Conservation (phyloP, 306 rosid genomes). For the Medicago lupulina region DNA sequence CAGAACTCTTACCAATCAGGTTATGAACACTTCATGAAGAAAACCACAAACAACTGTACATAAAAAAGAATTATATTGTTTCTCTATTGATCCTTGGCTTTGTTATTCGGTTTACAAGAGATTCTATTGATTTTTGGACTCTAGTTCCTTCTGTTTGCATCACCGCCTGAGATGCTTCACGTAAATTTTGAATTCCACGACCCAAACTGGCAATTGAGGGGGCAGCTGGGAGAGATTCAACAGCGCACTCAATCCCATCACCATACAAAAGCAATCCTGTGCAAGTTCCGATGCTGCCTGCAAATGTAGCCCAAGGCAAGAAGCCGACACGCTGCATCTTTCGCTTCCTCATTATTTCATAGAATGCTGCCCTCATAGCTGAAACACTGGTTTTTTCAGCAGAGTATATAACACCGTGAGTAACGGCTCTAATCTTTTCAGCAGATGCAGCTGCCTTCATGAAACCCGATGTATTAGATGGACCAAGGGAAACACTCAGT, state of each 20-base stretch:
- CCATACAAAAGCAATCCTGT: slow-evolving; percentile 65
- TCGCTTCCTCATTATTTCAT: slow-evolving; percentile 82
- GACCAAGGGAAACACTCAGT: slow-evolving; percentile 53
- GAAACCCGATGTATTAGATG: slow-evolving; percentile 63
- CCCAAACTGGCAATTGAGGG: slow-evolving; percentile 83
- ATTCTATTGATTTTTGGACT: slow-evolving; percentile 64
- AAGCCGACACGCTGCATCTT: slow-evolving; percentile 57
- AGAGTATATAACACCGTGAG: slow-evolving; percentile 72
- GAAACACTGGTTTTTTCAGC: slow-evolving; percentile 81
- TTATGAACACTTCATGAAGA: slow-evolving; percentile 30
- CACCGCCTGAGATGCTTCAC: slow-evolving; percentile 54
- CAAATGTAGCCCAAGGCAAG: slow-evolving; percentile 81
- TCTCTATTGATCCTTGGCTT: slow-evolving; percentile 55
- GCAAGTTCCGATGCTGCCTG: slow-evolving; percentile 72
- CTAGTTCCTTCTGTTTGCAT: slow-evolving; percentile 61
- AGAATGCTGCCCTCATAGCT: slow-evolving; percentile 80
- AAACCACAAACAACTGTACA: slow-evolving; percentile 37
- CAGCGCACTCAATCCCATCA: slow-evolving; percentile 79
- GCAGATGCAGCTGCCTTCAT: slow-evolving; percentile 74
- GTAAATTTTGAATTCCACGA: slow-evolving; percentile 71
- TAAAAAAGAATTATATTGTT: slow-evolving; percentile 37
- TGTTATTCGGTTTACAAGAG: slow-evolving; percentile 59
- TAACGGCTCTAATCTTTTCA: slow-evolving; percentile 74
- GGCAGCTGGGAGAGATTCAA: slow-evolving; percentile 67
- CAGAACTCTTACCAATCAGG: slow-evolving; percentile 38